Conservation (phyloP, 2,329 filamentous ascomycete genomes). For the Paecilomyces niveus region DNA sequence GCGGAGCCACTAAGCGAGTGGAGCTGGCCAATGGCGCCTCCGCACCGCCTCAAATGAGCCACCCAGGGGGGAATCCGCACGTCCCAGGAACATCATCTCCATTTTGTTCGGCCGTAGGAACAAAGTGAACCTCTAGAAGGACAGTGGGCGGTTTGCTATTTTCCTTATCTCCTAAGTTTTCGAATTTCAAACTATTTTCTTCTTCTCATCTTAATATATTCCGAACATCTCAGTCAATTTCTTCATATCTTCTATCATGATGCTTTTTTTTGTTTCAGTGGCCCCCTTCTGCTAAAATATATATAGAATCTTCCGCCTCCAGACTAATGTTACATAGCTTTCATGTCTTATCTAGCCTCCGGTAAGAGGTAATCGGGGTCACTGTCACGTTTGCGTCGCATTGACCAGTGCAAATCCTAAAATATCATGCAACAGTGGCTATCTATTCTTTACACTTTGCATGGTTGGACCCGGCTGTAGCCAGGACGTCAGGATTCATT, state of each 20-base stretch:
- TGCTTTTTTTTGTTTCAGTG: neutral
- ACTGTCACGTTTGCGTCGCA: neutral
- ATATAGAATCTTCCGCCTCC: neutral
- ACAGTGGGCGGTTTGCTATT: neutral
- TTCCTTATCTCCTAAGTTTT: neutral
- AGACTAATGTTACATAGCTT: neutral
- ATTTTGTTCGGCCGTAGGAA: neutral
- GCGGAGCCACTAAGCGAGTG: slow-evolving; percentile 24
- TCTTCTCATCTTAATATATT: neutral
- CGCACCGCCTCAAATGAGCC: slow-evolving; percentile 5
- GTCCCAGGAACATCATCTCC: slow-evolving; percentile 1
- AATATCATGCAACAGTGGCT: neutral
- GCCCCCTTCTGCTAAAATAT: neutral
- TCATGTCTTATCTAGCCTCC: neutral
- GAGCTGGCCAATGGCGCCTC: slow-evolving; percentile 22
- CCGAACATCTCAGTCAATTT: neutral
- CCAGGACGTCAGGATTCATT: neutral
- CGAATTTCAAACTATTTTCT: neutral
- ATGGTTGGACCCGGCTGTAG: neutral
- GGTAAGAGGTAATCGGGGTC: neutral
- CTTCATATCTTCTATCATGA: neutral
- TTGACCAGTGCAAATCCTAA: neutral
- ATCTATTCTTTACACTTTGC: neutral
- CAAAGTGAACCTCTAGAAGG: neutral
- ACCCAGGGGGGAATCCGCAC: slow-evolving; percentile 14